A percentile compares a stretch with the other conserved stretches of the same genome.
Conservation (phyloP, 2,329 filamentous ascomycete species). For the Pezicula rhizophila region DNA sequence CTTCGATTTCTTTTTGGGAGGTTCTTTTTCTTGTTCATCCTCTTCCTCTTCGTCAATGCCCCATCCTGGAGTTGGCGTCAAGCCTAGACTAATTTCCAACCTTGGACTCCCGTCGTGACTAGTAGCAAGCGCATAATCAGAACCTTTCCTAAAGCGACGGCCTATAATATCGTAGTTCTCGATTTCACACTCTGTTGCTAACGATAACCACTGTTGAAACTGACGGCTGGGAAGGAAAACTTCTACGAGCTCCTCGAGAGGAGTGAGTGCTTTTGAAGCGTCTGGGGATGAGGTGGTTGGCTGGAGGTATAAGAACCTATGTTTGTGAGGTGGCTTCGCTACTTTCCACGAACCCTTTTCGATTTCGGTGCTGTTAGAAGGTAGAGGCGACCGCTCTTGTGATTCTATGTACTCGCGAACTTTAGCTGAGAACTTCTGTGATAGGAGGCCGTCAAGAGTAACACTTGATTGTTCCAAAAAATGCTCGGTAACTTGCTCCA, state of each 20-base stretch:
- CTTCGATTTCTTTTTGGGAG: constrained; percentile 27
- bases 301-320: constrained; percentile 81
- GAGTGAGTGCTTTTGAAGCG: constrained; percentile 38
- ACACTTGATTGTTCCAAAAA: constrained; percentile 83
- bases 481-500: constrained; percentile 72
- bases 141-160: constrained; percentile 76
- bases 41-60: constrained; percentile 60
- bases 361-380: constrained; percentile 45
- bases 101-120: constrained; percentile 72
- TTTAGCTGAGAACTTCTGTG: constrained; percentile 66
- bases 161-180: constrained; percentile 73
- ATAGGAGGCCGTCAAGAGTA: constrained; percentile 72
- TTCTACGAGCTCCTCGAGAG: constrained; percentile 73
- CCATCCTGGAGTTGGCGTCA: constrained; percentile 84
- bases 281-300: constrained; percentile 32
- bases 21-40: constrained; percentile 27
- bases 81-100: constrained; percentile 78
- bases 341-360: constrained; percentile 63
- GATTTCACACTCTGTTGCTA: constrained; percentile 71
- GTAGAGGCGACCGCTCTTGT: constrained; percentile 47
- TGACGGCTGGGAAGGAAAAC: constrained; percentile 76
- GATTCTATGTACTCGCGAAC: constrained; percentile 67
- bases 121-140: constrained; percentile 90
- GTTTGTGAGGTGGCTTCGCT: constrained; percentile 87
- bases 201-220: constrained; percentile 84